phyloP scores from a whole-genome alignment of 768 basidiomycete species.

The Boletus rex-veris region DNA sequence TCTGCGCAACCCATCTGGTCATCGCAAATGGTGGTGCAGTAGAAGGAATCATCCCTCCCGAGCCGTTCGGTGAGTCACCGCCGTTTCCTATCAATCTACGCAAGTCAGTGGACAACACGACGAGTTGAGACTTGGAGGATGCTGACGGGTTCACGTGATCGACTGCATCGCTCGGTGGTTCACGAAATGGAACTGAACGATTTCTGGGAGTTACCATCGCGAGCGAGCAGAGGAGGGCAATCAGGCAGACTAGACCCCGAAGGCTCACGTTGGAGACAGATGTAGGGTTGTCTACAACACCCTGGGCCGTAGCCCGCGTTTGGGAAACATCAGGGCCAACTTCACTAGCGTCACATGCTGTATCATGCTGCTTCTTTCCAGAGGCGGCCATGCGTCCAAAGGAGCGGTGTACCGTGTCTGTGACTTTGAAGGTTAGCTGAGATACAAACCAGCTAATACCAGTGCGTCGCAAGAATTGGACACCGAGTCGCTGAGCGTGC shows the following conservation, averaged over 20 bases:
- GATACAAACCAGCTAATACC: no score
- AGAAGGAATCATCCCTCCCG: constrained; percentile 77
- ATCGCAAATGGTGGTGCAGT: constrained; percentile 79
- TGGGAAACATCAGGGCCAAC: no score
- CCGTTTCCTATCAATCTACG: constrained; percentile 67
- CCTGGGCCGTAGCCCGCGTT: no score
- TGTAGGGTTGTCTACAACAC: not conserved
- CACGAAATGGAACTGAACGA: constrained; percentile 12
- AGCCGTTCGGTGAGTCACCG: constrained; percentile 64
- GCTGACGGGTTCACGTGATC: constrained; percentile 48
- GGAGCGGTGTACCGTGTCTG: no score
- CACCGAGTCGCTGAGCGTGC: no score
- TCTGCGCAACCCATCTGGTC: constrained; percentile 85
- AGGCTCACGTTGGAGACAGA: constrained; percentile 1
- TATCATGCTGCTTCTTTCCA: not conserved
- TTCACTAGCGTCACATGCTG: no score
- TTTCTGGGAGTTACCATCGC: constrained; percentile 11
- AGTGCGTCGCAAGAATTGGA: no score
- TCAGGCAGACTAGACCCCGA: constrained; percentile 12
- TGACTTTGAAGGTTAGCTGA: no score
- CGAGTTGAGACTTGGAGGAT: not conserved
- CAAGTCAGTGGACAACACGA: not conserved
- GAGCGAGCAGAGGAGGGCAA: constrained; percentile 12
- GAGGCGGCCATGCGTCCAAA: not conserved
- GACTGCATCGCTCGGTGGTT: constrained; percentile 37